Percentiles rank a stretch among this genome's conserved stretches.
These are phyloP conservation scores for Dictyostelium gargantuum DNA, from an alignment of 208 protist species.

Conservation along the genomic window DNA sequence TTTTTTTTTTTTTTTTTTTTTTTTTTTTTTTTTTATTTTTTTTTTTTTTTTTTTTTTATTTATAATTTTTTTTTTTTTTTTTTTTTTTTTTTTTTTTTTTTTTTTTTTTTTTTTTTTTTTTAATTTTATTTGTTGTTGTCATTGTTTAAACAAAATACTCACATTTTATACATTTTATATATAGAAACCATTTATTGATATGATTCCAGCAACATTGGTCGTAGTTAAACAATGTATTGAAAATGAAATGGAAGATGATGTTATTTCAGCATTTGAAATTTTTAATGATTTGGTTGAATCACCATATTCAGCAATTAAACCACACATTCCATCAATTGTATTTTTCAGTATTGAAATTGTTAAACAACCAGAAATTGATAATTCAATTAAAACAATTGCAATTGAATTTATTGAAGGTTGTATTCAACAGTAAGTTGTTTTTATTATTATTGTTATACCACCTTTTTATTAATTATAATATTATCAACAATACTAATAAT, in stretches of 20 bases:
- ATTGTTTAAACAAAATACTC: too few species aligned
- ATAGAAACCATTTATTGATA: conserved; percentile 17
- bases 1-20: background rate
- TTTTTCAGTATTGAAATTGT: conserved; percentile 55
- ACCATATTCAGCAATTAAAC: background rate
- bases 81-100: too few species aligned
- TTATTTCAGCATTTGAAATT: conserved; percentile 50
- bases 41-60: too few species aligned
- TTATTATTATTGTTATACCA: too few species aligned
- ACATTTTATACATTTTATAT: too few species aligned
- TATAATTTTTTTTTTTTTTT: too few species aligned
- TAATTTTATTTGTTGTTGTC: too few species aligned
- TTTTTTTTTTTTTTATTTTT: too few species aligned
- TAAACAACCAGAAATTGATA: conserved; percentile 2
- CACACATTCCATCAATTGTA: conserved; percentile 32
- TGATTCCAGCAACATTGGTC: conserved; percentile 56
- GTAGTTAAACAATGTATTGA: conserved; percentile 56
- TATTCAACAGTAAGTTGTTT: conserved; percentile 24
- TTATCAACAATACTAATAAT: too few species aligned
- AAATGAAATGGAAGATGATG: conserved; percentile 41
- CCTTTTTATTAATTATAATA: too few species aligned
- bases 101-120: too few species aligned
- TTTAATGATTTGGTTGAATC: conserved; percentile 72
- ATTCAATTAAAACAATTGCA: conserved; percentile 24
- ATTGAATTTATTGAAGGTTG: conserved; percentile 4